phyloP scores from a whole-genome alignment of 2,329 filamentous ascomycete genomes.

The Thielaviopsis populi region DNA sequence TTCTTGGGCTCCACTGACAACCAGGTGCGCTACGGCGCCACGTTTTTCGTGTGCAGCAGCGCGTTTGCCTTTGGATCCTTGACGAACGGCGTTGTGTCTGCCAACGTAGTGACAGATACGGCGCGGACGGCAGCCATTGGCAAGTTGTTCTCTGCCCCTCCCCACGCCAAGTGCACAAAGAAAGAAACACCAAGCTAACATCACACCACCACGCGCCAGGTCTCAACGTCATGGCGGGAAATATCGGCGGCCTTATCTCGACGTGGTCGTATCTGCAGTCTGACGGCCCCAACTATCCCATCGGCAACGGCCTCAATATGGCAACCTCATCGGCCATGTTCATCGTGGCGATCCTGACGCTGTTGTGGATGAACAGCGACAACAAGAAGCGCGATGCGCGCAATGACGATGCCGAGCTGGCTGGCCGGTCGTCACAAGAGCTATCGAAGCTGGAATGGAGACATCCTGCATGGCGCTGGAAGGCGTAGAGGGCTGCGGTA shows the following conservation, averaged over 20 bases:
- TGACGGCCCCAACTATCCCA: constrained; percentile 49
- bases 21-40: constrained; percentile 43
- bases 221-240: constrained; percentile 44
- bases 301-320: constrained; percentile 57
- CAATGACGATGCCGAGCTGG: constrained; percentile 41
- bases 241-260: constrained; percentile 44
- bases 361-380: constrained; percentile 47
- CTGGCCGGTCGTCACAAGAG: constrained; percentile 37
- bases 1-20: constrained; percentile 38
- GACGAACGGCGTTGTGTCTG: constrained; percentile 46
- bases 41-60: constrained; percentile 46
- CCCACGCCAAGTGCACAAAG: not conserved
- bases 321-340: constrained; percentile 44
- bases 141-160: constrained; percentile 26
- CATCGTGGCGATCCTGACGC: constrained; percentile 32
- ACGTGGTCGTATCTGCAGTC: constrained; percentile 50
- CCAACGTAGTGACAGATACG: constrained; percentile 51
- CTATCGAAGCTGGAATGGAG: constrained; percentile 51
- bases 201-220: not conserved
- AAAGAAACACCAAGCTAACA: not conserved
- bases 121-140: constrained; percentile 48
- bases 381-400: constrained; percentile 43
- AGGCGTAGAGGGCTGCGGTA: too few species aligned
- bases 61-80: constrained; percentile 47
- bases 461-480: constrained; percentile 53